Base-by-base conservation (phyloP, 768 basidiomycete species). In the Termitomyces sp. region DNA sequence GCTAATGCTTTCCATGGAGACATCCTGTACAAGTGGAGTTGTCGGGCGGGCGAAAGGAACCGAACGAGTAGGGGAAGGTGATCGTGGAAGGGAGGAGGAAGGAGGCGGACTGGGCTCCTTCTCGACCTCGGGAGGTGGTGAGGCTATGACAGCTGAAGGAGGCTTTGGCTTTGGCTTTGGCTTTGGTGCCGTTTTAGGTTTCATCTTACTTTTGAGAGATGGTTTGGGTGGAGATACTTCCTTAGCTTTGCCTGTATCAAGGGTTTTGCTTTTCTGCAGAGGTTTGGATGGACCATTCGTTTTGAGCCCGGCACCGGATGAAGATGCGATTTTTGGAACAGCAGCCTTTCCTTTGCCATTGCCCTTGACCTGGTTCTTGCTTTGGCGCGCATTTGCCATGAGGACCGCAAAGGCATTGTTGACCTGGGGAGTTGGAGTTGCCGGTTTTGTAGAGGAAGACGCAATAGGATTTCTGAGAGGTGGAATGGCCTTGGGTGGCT, bases 201-300 rank as follows among this genome's bases (percentile, higher is more conserved):
- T 68, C 75, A 72, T 74, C 61, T 67, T 72, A 35, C 66, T 63
- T 68, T 72, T 76, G 62, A 71, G 57, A 48, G 72, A 72, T 41
- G 60, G 23, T 55, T 72, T 72, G 39, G 56, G 39, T 34, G 61
- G 60, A 12, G 59, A 58, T 41, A 52, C 40, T 39, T 53, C 59
- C 23, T 50, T 46, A 34, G 45, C 60, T 49, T 59, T 56, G 19
- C 67, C 60, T 53, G 58, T 35, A 41, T 46, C 51, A 28, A 40
- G 28, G 35, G 14, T 5, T 27, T 50, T 59, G 25, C 40, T 39
- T 44, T 57, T 55, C 42, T 55, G 44, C 10, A 39, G 23, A 23
- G 30, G 28, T 52, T 59, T 57, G 17, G 56, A 60, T 37, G 57
- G 40, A 41, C 49, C 41, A 46, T 48, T 44, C 7, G 41, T 11